Percentiles rank a stretch among this genome's conserved stretches.
These are phyloP conservation scores for Populus deltoides DNA, from an alignment of 345 rosid genomes.

Conservation along the genomic window DNA sequence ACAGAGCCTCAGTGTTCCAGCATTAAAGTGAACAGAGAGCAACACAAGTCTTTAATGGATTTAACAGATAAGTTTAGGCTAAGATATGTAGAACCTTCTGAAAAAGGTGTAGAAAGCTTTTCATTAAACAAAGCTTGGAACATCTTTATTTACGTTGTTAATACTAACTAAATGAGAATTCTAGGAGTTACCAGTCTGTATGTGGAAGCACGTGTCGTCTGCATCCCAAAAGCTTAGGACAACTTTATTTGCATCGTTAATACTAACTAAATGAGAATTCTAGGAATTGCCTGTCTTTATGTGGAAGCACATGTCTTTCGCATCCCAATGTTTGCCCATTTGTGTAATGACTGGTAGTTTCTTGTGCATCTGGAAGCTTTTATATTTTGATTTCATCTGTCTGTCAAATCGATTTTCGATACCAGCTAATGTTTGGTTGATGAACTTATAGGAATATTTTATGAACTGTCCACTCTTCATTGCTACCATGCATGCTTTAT, in stretches of 20 bases:
- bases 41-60: background rate
- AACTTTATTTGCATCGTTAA: too few species aligned
- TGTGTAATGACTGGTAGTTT: background rate
- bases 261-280: background rate
- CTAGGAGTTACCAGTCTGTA: too few species aligned
- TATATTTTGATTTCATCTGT: background rate
- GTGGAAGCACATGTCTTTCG: background rate
- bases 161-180: background rate
- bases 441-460: background rate
- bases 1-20: background rate
- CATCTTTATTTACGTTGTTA: background rate
- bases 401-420: background rate
- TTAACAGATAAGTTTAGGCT: background rate
- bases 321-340: background rate
- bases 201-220: too few species aligned
- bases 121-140: background rate
- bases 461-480: background rate
- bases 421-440: background rate
- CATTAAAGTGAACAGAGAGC: background rate
- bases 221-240: too few species aligned
- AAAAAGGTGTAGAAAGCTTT: background rate
- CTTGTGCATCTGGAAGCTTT: background rate
- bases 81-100: background rate
- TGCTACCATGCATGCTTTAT: background rate
- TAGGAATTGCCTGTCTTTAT: background rate